phyloP scores from a whole-genome alignment of 345 rosid genomes.

The Citrus sp. region DNA sequence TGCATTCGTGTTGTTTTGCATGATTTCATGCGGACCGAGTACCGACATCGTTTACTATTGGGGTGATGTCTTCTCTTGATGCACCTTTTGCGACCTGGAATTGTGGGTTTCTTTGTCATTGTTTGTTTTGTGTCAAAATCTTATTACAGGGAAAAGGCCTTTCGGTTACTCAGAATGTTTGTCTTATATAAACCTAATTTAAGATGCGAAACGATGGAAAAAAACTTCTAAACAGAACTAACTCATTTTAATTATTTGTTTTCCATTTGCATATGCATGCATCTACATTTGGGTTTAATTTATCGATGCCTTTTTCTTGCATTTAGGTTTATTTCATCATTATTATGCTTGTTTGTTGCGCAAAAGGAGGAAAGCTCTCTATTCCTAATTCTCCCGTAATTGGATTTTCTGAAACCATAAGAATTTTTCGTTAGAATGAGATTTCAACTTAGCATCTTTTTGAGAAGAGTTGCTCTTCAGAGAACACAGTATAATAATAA shows the following conservation, averaged over 20 bases:
- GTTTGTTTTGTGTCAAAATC: background rate
- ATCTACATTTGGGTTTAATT: background rate
- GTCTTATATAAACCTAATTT: background rate
- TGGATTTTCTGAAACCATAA: no score
- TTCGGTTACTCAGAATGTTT: background rate
- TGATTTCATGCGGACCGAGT: conserved; percentile 1
- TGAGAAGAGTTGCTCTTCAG: no score
- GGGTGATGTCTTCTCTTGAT: no score
- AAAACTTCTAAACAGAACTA: background rate
- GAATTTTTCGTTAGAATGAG: no score
- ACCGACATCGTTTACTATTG: background rate
- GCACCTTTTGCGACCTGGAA: background rate
- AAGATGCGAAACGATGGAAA: background rate
- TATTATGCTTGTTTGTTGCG: background rate
- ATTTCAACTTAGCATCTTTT: no score
- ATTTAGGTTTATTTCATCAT: background rate
- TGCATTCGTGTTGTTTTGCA: background rate
- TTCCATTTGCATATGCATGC: background rate
- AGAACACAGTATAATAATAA: no score
- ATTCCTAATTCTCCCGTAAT: no score
- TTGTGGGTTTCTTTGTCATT: background rate
- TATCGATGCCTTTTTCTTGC: background rate
- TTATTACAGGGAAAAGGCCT: background rate
- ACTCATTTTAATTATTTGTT: background rate
- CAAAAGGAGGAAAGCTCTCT: no score